phyloP scores from a whole-genome alignment of 257 asterid species.

The Capsicum pubescens region DNA sequence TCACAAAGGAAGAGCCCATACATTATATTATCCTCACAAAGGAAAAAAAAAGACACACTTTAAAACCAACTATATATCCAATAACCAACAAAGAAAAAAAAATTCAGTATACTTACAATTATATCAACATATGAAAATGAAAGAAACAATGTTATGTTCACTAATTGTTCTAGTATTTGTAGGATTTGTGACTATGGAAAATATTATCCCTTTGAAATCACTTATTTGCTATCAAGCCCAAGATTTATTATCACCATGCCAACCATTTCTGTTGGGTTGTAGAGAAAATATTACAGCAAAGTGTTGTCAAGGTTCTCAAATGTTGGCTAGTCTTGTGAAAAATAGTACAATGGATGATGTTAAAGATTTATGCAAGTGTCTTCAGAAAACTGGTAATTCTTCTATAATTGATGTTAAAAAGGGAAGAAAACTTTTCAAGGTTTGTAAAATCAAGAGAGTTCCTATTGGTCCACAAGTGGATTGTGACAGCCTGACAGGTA shows the following conservation, averaged over 20 bases:
- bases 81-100: neutral
- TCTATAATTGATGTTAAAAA: conserved; percentile 13
- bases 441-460: conserved; percentile 38
- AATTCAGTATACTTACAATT: neutral
- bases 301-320: conserved; percentile 42
- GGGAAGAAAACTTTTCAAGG: conserved; percentile 35
- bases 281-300: neutral
- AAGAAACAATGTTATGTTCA: conserved; percentile 14
- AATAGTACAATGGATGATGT: conserved; percentile 11
- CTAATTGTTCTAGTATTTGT: neutral
- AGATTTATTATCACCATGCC: conserved; percentile 34
- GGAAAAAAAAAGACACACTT: neutral
- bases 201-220: conserved; percentile 22
- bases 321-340: conserved; percentile 26
- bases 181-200: conserved; percentile 21
- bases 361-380: conserved; percentile 37
- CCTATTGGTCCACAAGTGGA: conserved; percentile 41
- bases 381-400: conserved; percentile 31
- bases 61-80: neutral
- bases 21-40: neutral
- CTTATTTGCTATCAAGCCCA: conserved; percentile 32
- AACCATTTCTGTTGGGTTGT: conserved; percentile 36
- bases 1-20: neutral
- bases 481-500: conserved; percentile 33
- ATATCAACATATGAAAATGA: neutral